Base-by-base conservation (phyloP, 2,329 filamentous ascomycete genomes). In the Zopfia rhizophila region DNA sequence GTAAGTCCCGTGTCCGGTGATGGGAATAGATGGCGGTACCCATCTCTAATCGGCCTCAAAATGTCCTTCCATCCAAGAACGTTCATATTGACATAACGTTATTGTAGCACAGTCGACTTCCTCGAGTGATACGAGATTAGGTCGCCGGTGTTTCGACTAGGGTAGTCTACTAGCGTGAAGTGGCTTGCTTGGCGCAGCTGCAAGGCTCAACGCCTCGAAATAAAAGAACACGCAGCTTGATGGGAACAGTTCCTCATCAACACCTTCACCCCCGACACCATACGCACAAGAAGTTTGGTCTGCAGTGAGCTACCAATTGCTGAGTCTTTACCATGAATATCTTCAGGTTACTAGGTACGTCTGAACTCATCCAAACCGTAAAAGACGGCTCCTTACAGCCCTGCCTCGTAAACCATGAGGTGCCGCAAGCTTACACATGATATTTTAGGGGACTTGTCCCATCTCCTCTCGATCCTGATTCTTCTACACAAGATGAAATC, bases 401-500 rank as follows among this genome's bases (percentile, higher is more conserved):
- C 14, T 27, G 5, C 17, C 19, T 18, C 19, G 14, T 17, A 25
- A 21, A 17, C 25, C 14, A 36, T 38, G 43, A 38, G 35, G 60
- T 47, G 51, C 18, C 53, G 55, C 58, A 41, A 51, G 55, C 63
- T 69, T 55, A 71, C 50, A 48, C 31, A 36, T 27, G 44, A 19
- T n/a, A 8, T 27, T 48, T 12, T 60, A 96, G 92, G 87, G 78
- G 94, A 99, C 81, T 84, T 99, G 72, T 97, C 91, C 80, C 94
- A 99, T 81, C 78, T 99, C 64, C 81, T 88, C 55, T 97, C 93
- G 41, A 96, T 99, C 70, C 81, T 96, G 64, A 96, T 99, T 64
- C 81, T 99, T 52, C 81, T 99, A 54, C 91, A 96, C 72, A 99
- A 99, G 82, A 99, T 99, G 91, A 87, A 87, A 63, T 75, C 72